Percentiles rank a stretch among this genome's conserved stretches.
Conservation (phyloP, 2,329 filamentous ascomycete species). For the Thermoascus crustaceus region DNA sequence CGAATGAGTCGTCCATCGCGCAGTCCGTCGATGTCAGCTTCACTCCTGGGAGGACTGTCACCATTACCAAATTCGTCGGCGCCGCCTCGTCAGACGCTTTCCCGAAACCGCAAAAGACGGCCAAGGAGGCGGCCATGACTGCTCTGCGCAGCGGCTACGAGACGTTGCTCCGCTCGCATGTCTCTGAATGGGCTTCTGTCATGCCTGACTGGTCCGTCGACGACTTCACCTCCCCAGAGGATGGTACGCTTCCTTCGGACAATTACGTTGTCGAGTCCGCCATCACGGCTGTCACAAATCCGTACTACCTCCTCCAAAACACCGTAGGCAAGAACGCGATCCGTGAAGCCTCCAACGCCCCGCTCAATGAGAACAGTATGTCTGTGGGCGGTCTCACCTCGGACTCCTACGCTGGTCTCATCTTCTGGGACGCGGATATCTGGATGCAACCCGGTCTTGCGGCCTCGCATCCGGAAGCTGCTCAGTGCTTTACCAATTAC, state of each 20-base stretch:
- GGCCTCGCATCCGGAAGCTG: conserved; percentile 53
- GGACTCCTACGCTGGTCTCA: conserved; percentile 57
- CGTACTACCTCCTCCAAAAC: conserved; percentile 42
- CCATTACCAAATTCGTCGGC: conserved; percentile 60
- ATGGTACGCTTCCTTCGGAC: conserved; percentile 51
- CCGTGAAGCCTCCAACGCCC: conserved; percentile 39
- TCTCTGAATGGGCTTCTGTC: conserved; percentile 53
- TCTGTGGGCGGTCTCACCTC: conserved; percentile 60
- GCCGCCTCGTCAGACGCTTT: conserved; percentile 63
- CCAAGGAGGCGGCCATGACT: conserved; percentile 46
- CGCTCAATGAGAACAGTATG: conserved; percentile 55
- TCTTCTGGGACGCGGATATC: conserved; percentile 61
- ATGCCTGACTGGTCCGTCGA: conserved; percentile 57
- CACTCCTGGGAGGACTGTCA: conserved; percentile 44
- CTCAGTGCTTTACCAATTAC: conserved; percentile 57
- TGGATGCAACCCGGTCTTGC: conserved; percentile 63
- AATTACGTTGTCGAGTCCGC: conserved; percentile 47
- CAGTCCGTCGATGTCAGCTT: conserved; percentile 51
- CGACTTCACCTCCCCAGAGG: conserved; percentile 49
- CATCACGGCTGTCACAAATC: conserved; percentile 41
- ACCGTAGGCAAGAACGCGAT: conserved; percentile 48
- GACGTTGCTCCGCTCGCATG: conserved; percentile 48
- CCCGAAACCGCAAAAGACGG: conserved; percentile 46
- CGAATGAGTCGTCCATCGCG: conserved; percentile 57
- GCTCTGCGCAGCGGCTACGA: conserved; percentile 49